These are phyloP conservation scores for Spirogloea muscicola DNA, from an alignment of 139 green algal species.

Conservation along the genomic window DNA sequence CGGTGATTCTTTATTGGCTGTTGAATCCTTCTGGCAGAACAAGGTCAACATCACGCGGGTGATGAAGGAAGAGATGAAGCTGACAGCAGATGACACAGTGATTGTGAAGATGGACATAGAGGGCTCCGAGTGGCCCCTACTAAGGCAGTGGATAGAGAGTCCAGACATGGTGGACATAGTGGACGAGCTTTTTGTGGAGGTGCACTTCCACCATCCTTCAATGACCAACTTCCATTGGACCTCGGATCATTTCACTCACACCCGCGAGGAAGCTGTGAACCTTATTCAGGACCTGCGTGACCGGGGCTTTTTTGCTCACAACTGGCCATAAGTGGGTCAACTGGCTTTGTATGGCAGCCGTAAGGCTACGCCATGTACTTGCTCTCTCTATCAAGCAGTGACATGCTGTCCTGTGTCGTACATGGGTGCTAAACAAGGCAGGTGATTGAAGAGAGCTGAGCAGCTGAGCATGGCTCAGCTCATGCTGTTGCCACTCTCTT, in stretches of 20 bases:
- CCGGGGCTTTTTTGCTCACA: constrained; percentile 10
- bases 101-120: constrained; percentile 37
- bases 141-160: not conserved
- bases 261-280: not conserved
- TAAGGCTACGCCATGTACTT: no score
- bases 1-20: not conserved
- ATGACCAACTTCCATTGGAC: constrained; percentile 9
- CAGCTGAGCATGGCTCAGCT: no score
- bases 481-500: no score
- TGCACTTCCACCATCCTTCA: constrained; percentile 24
- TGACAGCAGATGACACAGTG: constrained; percentile 28
- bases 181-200: constrained; percentile 33
- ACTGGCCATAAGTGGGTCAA: constrained; percentile 22
- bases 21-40: not conserved
- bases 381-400: no score
- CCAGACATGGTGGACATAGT: not conserved
- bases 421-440: no score
- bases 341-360: no score
- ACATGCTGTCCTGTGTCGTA: no score
- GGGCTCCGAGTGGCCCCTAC: constrained; percentile 5
- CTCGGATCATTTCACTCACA: not conserved
- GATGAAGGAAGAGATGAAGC: constrained; percentile 21
- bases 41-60: constrained; percentile 20
- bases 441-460: no score
- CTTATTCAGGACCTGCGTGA: not conserved